Evolutionary conservation across 164 flowering plant species (phyloP).

Genomic region (Nymphaea thermarum): DNA sequence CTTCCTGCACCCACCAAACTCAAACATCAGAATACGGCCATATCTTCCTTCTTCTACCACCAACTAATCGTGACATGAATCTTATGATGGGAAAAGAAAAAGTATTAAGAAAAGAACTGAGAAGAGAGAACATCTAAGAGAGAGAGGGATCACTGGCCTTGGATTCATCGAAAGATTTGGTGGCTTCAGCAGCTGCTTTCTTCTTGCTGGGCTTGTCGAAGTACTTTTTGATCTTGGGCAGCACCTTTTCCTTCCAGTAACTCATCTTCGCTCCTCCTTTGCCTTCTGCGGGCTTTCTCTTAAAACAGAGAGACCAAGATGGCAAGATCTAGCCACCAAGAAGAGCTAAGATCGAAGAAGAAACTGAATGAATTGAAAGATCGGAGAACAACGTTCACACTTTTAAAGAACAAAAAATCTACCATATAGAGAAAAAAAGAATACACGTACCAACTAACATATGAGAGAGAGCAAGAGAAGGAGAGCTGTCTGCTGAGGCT

Average conservation of each 20-base stretch:
- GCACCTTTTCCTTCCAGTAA: slow-evolving; percentile 78
- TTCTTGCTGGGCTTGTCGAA: slow-evolving; percentile 61
- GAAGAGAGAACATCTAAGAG: not conserved
- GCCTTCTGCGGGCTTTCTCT: too few species aligned
- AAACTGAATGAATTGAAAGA: not conserved
- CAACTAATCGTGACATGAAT: too few species aligned
- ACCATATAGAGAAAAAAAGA: not conserved
- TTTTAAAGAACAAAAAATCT: not conserved
- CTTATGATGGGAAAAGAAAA: too few species aligned
- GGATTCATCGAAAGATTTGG: slow-evolving; percentile 64
- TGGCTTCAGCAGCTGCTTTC: slow-evolving; percentile 65
- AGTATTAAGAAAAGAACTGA: too few species aligned
- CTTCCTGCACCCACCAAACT: slow-evolving; percentile 29
- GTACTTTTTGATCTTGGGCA: slow-evolving; percentile 80
- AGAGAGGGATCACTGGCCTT: slow-evolving; percentile 33
- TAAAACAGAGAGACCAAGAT: too few species aligned
- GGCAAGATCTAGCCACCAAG: not conserved
- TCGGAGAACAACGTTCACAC: not conserved
- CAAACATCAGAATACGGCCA: too few species aligned
- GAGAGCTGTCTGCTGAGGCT: not conserved
- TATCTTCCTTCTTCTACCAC: too few species aligned
- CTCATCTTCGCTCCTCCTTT: slow-evolving; percentile 27
- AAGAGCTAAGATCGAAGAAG: not conserved
- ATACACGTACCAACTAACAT: not conserved
- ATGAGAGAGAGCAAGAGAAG: not conserved